These are phyloP conservation scores for Lactifluus volemus DNA, from an alignment of 768 basidiomycete genomes.

Conservation along the genomic window DNA sequence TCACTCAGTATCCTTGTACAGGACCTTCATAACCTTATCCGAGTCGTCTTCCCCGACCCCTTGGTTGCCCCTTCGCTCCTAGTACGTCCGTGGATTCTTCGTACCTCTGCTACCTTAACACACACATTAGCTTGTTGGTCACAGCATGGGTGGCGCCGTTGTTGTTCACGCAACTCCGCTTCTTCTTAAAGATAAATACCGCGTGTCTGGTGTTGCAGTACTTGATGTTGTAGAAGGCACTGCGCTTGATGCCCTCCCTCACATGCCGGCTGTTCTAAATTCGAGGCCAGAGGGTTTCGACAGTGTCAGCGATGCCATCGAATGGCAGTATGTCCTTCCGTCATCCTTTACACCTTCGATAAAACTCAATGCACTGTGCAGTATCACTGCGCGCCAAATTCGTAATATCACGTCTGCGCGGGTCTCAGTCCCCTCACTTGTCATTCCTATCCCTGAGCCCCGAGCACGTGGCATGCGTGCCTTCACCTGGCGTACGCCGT, in stretches of 20 bases:
- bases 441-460: conserved; percentile 38
- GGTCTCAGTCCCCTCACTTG: conserved; percentile 77
- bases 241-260: conserved; percentile 85
- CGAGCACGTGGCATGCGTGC: conserved; percentile 28
- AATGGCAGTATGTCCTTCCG: conserved; percentile 77
- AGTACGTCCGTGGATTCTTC: conserved; percentile 36
- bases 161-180: conserved; percentile 60
- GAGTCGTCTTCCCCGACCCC: conserved; percentile 60
- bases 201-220: conserved; percentile 68
- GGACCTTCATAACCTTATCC: conserved; percentile 67
- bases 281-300: conserved; percentile 81
- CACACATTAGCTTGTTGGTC: conserved; percentile 64
- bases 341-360: background rate
- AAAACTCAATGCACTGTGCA: conserved; percentile 25
- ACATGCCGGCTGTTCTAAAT: conserved; percentile 85
- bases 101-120: background rate
- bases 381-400: conserved; percentile 74
- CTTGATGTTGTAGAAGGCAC: conserved; percentile 91
- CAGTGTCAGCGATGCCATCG: conserved; percentile 75
- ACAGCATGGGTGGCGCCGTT: conserved; percentile 96
- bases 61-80: conserved; percentile 59
- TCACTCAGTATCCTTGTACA: conserved; percentile 61
- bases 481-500: conserved; percentile 76
- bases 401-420: conserved; percentile 76
- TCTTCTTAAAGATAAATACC: conserved; percentile 60